A percentile compares a stretch with the other conserved stretches of the same genome.
Evolutionary conservation across 169 alveolate genomes (phyloP).

Genomic region (Plasmodium vivax): DNA sequence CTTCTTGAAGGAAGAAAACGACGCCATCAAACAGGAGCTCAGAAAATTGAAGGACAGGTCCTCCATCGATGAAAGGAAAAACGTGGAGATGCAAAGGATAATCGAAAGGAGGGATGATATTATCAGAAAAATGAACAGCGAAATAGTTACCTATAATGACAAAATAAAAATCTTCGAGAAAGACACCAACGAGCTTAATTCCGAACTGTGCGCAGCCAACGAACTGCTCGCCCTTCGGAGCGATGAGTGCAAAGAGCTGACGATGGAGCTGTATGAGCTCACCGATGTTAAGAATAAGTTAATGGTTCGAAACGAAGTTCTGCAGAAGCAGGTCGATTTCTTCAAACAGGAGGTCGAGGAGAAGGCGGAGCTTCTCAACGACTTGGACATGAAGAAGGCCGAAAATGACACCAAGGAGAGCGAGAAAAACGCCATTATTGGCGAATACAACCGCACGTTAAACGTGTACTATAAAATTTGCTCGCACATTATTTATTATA

Average conservation of each 20-base stretch:
- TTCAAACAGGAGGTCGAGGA: slow-evolving; percentile 53
- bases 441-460: slow-evolving; percentile 45
- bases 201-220: slow-evolving; percentile 66
- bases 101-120: slow-evolving; percentile 71
- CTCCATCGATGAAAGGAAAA: slow-evolving; percentile 44
- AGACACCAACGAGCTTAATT: slow-evolving; percentile 33
- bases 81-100: slow-evolving; percentile 52
- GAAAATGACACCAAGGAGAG: slow-evolving; percentile 12
- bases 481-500: slow-evolving; percentile 51
- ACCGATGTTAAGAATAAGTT: slow-evolving; percentile 65
- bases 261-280: slow-evolving; percentile 47
- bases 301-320: slow-evolving; percentile 56
- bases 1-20: slow-evolving; percentile 68
- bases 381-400: slow-evolving; percentile 21
- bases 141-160: slow-evolving; percentile 57
- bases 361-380: slow-evolving; percentile 26
- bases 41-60: slow-evolving; percentile 50
- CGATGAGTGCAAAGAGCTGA: slow-evolving; percentile 68
- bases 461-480: slow-evolving; percentile 42
- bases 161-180: slow-evolving; percentile 61
- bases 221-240: slow-evolving; percentile 64
- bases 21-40: slow-evolving; percentile 57
- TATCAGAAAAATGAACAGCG: slow-evolving; percentile 50
- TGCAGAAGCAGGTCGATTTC: slow-evolving; percentile 37
- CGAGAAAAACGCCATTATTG: slow-evolving; percentile 23